Evolutionary conservation across 441 rosid species (phyloP).

Genomic region (Syzygium malaccense): DNA sequence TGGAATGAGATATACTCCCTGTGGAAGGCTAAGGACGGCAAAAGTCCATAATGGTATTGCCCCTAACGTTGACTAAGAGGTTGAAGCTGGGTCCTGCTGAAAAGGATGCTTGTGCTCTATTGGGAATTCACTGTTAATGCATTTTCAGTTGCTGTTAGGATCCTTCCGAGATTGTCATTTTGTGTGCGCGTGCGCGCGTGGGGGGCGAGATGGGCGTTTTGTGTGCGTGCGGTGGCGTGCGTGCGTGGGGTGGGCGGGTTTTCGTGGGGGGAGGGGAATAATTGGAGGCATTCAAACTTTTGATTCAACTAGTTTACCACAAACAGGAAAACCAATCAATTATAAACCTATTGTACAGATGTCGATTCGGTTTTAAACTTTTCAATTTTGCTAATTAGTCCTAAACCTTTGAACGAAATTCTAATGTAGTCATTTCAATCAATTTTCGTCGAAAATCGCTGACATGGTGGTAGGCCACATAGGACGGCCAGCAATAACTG

Average conservation of each 20-base stretch:
- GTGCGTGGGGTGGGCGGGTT: no score
- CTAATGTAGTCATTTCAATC: neutral
- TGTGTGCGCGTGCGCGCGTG: no score
- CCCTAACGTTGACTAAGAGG: neutral
- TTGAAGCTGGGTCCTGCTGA: neutral
- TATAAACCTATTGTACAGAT: neutral
- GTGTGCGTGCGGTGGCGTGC: no score
- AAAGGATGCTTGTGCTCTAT: neutral
- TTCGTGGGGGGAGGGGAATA: neutral
- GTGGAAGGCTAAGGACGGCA: neutral
- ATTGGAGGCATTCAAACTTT: neutral
- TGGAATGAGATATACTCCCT: neutral
- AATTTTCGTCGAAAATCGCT: neutral
- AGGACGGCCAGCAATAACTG: neutral
- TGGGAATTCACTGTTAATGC: neutral
- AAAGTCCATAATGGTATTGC: neutral
- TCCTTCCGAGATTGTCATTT: neutral
- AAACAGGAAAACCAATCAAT: neutral
- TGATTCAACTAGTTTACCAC: neutral
- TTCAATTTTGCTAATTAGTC: neutral
- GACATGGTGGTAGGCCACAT: neutral
- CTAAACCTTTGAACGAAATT: neutral
- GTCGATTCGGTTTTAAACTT: neutral
- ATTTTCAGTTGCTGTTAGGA: neutral
- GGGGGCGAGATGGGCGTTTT: no score